Percentiles rank a stretch among this genome's conserved stretches.
Conservation (phyloP, 164 flowering plant species). For the Vitis vinifera region ASM3070453v1 NC_081818.1:25062001-25062500, state of each 20-base stretch:
- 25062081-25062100: neutral
- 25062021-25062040: neutral
- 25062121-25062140: conserved; percentile 51
- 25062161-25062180: conserved; percentile 39
- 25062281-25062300: conserved; percentile 49
- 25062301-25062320: conserved; percentile 1
- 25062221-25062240: conserved; percentile 74
- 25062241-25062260: conserved; percentile 61
- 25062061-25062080: neutral
- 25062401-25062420: no score
- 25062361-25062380: no score
- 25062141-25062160: conserved; percentile 55
- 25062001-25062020: no score
- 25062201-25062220: conserved; percentile 80
- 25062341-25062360: no score
- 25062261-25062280: conserved; percentile 62
- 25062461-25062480: no score
- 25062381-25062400: no score
- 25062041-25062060: no score
- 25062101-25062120: conserved; percentile 5
- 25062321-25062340: neutral
- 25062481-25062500: no score
- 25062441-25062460: no score
- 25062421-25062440: no score
- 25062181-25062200: conserved; percentile 69